Base-by-base conservation (phyloP, 2,329 filamentous ascomycete species). In the Grosmannia serpens region DNA sequence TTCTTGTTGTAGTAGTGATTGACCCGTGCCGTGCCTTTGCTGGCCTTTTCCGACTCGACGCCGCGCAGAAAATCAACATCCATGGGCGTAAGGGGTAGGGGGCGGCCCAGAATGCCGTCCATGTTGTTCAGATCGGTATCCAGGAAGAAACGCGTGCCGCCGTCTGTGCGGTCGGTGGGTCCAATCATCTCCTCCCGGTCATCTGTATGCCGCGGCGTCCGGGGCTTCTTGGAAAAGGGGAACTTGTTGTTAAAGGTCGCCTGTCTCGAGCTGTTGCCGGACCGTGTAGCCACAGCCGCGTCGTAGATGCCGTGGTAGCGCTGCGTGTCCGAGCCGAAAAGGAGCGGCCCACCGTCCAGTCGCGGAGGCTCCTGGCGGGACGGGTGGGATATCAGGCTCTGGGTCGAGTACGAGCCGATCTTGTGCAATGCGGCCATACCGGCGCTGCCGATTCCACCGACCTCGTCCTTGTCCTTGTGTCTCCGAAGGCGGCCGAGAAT, bases 71-170 rank as follows among this genome's bases (percentile, higher is more conserved):
- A 77, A 62, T 75, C 71, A 64, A 78, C 77, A 61, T 83, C 85
- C 64, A 89, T 84, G 1, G 89, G 88, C 1, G 88, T 87, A 67
- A 91, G 75, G 0, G 86, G 83, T 22, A 80, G 79, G 4, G 83
- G 84, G 62, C 85, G 83, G 56, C 85, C 85, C 60, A 97, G 75
- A 63, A 97, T 96, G 26, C 90, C 94, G 66, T 91, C 87, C 89
- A 99, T 94, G 65, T 96, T 84, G 59, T 84, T 84, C 53, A 97
- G 80, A 68, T 97, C 88, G 2, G 89, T 95, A 70, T 97, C 92
- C 29, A 97, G 81, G 66, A 82, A 82, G 72, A 87, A 95, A 52
- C 90, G 71, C 15, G 80, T 81, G 49, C 80, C 80, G 56, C 58
- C 75, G 53, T 68, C 66, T 24, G 71, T 66, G 65, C 78, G 81